Percentiles rank a stretch among this genome's conserved stretches.
Conservation (phyloP, 306 rosid species). For the Castanea crenata region DNA sequence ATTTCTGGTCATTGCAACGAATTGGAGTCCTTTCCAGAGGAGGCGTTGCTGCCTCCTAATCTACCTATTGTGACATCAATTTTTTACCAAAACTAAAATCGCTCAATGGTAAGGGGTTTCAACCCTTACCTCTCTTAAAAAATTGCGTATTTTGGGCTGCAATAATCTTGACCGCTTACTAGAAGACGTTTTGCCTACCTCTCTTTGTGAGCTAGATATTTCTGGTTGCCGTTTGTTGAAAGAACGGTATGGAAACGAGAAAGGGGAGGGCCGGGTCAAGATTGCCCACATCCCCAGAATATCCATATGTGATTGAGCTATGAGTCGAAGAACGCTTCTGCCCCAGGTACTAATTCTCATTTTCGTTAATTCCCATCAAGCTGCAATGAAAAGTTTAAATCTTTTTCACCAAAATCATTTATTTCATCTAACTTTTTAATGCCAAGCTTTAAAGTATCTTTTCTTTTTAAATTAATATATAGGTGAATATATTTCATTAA, state of each 20-base stretch:
- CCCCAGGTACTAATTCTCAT: too few relatives aligned
- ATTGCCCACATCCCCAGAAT: background rate
- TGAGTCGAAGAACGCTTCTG: too few relatives aligned
- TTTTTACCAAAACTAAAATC: background rate
- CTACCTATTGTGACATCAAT: accelerated
- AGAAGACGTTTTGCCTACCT: background rate
- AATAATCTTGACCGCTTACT: conserved; percentile 15
- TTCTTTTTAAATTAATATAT: too few relatives aligned
- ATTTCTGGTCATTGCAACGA: too few relatives aligned
- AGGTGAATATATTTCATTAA: too few relatives aligned
- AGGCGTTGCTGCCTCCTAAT: background rate
- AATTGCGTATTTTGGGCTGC: accelerated
- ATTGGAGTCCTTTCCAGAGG: background rate
- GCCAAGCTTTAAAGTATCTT: too few relatives aligned
- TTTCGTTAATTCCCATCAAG: too few relatives aligned
- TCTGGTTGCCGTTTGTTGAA: accelerated
- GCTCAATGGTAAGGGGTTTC: conserved; percentile 18
- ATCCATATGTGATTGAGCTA: too few relatives aligned
- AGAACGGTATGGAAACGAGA: background rate
- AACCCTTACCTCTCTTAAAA: conserved; percentile 16
- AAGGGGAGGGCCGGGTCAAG: background rate
- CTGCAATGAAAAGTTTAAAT: too few relatives aligned
- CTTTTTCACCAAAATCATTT: too few relatives aligned
- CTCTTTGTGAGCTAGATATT: background rate
- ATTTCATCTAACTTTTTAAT: too few relatives aligned